phyloP scores from a whole-genome alignment of 2,329 filamentous ascomycete species.

The Ophiocordyceps polyrhachis-furcata region DNA sequence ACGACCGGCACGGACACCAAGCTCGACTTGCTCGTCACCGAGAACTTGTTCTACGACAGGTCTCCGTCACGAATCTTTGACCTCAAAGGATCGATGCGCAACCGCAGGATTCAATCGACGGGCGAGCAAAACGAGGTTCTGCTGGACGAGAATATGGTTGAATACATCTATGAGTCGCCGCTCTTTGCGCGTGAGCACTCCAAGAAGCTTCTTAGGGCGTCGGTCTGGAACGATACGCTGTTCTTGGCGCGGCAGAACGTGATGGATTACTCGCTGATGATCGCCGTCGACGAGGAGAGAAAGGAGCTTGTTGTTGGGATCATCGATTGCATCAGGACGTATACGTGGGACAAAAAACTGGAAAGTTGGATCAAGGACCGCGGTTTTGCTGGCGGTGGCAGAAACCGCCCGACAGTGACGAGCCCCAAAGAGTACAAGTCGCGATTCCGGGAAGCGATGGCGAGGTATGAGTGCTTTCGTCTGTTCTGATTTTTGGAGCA shows the following conservation, averaged over 20 bases:
- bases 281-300: slow-evolving; percentile 77
- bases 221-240: slow-evolving; percentile 93
- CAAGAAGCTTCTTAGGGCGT: slow-evolving; percentile 78
- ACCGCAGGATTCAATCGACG: slow-evolving; percentile 89
- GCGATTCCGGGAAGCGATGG: slow-evolving; percentile 91
- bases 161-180: slow-evolving; percentile 95
- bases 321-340: slow-evolving; percentile 95
- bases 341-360: slow-evolving; percentile 99
- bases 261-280: slow-evolving; percentile 99
- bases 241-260: slow-evolving; percentile 91
- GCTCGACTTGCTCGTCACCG: slow-evolving; percentile 85
- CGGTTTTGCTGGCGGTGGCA: slow-evolving; percentile 56
- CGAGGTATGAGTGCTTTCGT: slow-evolving; percentile 43
- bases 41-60: slow-evolving; percentile 95
- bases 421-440: slow-evolving; percentile 96
- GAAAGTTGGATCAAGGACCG: slow-evolving; percentile 99
- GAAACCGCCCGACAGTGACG: slow-evolving; percentile 83
- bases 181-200: slow-evolving; percentile 91
- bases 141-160: slow-evolving; percentile 95
- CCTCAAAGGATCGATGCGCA: slow-evolving; percentile 95
- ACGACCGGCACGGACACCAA: slow-evolving; percentile 83
- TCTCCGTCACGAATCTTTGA: slow-evolving; percentile 82
- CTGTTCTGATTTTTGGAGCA: background rate
- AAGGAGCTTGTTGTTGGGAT: slow-evolving; percentile 94
- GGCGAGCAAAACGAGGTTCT: slow-evolving; percentile 93